These are phyloP conservation scores for Paraglomus occultum DNA, from an alignment of 192 early-diverging fungal species.

Conservation along the genomic window DNA sequence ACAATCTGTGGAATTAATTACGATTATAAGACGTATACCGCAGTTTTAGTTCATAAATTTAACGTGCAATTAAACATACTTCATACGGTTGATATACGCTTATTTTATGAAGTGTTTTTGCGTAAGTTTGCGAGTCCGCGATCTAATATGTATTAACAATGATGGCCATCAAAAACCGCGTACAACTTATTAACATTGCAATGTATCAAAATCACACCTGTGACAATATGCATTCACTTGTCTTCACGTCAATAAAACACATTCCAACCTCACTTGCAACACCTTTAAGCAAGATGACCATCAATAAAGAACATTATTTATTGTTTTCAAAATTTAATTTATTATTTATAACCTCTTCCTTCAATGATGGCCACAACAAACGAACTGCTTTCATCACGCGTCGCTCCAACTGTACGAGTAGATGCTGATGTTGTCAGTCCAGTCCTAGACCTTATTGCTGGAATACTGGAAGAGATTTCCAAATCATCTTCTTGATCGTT, in stretches of 20 bases:
- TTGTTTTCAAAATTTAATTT: neutral
- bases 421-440: slow-evolving; percentile 18
- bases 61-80: slow-evolving; percentile 34
- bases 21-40: neutral
- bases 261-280: slow-evolving; percentile 57
- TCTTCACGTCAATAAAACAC: slow-evolving; percentile 57
- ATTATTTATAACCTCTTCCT: slow-evolving; percentile 42
- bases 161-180: neutral
- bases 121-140: slow-evolving; percentile 62
- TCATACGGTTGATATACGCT: slow-evolving; percentile 55
- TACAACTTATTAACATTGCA: neutral
- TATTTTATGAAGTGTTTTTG: slow-evolving; percentile 60
- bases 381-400: slow-evolving; percentile 20
- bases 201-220: slow-evolving; percentile 47
- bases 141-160: slow-evolving; percentile 42
- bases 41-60: neutral
- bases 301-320: too few relatives aligned
- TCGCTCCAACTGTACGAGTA: neutral
- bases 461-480: too few relatives aligned
- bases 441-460: too few relatives aligned
- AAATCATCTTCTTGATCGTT: too few relatives aligned
- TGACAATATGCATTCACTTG: slow-evolving; percentile 55
- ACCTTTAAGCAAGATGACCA: slow-evolving; percentile 5
- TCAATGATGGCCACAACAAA: slow-evolving; percentile 50
- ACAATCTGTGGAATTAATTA: slow-evolving; percentile 42